Percentiles rank a stretch among this genome's conserved stretches.
These are phyloP conservation scores for Elsinoe perseae DNA, from an alignment of 2,329 filamentous ascomycete genomes.

Conservation along the genomic window DNA sequence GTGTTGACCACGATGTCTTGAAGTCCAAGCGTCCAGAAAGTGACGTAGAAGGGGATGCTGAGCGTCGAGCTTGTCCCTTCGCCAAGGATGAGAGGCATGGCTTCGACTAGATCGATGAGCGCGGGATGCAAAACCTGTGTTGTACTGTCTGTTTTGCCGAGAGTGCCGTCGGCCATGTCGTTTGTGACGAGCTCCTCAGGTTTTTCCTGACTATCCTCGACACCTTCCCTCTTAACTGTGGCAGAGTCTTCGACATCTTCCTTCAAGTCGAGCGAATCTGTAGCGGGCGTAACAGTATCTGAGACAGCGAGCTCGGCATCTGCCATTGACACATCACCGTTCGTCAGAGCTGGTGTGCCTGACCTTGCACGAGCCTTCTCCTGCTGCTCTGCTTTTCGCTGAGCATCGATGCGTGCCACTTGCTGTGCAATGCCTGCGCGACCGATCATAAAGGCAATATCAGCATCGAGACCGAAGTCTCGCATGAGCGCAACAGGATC, in stretches of 20 bases:
- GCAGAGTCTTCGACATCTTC: conserved; percentile 18
- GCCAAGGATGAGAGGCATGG: conserved; percentile 55
- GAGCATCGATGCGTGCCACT: conserved; percentile 41
- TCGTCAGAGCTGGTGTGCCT: conserved; percentile 19
- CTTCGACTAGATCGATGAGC: conserved; percentile 65
- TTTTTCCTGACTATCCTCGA: conserved; percentile 17
- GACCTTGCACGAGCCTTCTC: conserved; percentile 23
- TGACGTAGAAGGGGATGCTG: conserved; percentile 73
- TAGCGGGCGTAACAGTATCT: conserved; percentile 15
- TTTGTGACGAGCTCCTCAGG: conserved; percentile 9
- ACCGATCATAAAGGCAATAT: conserved; percentile 76
- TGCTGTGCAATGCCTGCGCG: conserved; percentile 64
- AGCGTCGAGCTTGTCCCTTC: conserved; percentile 60
- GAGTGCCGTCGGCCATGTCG: conserved; percentile 20
- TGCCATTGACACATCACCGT: conserved; percentile 53
- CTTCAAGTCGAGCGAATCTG: conserved; percentile 21
- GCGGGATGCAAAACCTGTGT: conserved; percentile 53
- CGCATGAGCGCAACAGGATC: conserved; percentile 64
- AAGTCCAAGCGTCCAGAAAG: conserved; percentile 85
- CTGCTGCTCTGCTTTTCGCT: conserved; percentile 28
- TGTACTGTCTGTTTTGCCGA: conserved; percentile 11
- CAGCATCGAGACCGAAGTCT: conserved; percentile 71
- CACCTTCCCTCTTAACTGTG: conserved; percentile 38
- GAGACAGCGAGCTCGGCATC: conserved; percentile 20
- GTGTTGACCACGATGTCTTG: conserved; percentile 72